Conservation (phyloP, 2,329 filamentous ascomycete genomes). For the Dactylellina leptospora region DNA sequence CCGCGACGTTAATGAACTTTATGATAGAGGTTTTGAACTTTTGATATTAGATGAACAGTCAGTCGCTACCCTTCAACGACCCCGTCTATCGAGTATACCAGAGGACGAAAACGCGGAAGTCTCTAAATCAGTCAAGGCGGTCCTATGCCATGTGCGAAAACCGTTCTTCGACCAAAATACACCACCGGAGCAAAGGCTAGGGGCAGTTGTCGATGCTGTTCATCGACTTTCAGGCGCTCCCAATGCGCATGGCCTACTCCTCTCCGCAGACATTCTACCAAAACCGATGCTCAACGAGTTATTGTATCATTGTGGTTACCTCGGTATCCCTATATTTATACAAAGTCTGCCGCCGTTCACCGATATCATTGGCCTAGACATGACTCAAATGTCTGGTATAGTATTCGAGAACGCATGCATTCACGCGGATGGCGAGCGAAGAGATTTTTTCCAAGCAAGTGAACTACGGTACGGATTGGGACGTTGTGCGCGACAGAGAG, state of each 20-base stretch:
- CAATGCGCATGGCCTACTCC: conserved; percentile 29
- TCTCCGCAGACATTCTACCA: conserved; percentile 40
- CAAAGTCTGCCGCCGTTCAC: conserved; percentile 49
- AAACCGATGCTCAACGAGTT: conserved; percentile 47
- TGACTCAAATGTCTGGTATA: conserved; percentile 60
- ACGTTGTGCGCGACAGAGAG: conserved; percentile 58
- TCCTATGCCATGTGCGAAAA: conserved; percentile 42
- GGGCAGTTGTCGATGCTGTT: conserved; percentile 44
- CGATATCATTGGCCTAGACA: conserved; percentile 56
- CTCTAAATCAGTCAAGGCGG: conserved; percentile 21
- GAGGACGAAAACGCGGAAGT: conserved; percentile 19
- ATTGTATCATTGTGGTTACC: conserved; percentile 36
- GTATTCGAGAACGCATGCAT: conserved; percentile 63
- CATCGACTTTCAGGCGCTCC: conserved; percentile 46
- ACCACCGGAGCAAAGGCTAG: conserved; percentile 30
- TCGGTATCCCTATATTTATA: conserved; percentile 34
- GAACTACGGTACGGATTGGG: conserved; percentile 59
- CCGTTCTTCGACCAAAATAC: conserved; percentile 44
- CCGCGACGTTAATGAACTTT: conserved; percentile 28
- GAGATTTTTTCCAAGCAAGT: conserved; percentile 63
- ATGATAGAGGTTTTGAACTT: conserved; percentile 41
- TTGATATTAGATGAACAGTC: conserved; percentile 45
- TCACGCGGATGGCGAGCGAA: conserved; percentile 60
- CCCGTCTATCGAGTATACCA: conserved; percentile 40
- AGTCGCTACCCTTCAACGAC: conserved; percentile 36